Percentiles rank a stretch among this genome's conserved stretches.
These are phyloP conservation scores for Saccharomyces mikatae DNA, from an alignment of 805 yeast species.

Conservation along the genomic window DNA sequence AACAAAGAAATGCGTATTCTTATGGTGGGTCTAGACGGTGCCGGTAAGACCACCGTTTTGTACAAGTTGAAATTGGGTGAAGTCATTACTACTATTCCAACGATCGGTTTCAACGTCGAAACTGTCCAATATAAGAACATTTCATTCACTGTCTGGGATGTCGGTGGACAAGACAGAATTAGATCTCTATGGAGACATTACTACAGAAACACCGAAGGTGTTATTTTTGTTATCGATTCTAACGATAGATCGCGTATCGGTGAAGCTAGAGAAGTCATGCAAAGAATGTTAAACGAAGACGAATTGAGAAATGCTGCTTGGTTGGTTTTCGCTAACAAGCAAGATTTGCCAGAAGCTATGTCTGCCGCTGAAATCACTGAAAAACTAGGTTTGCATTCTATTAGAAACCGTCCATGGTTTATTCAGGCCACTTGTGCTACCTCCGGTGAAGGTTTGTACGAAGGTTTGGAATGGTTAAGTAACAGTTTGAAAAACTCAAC, in stretches of 20 bases:
- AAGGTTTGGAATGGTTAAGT: conserved; percentile 95
- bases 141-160: conserved; percentile 97
- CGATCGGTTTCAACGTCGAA: conserved; percentile 96
- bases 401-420: conserved; percentile 99
- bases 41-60: conserved; percentile 95
- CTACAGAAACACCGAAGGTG: conserved; percentile 98
- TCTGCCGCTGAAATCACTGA: conserved; percentile 97
- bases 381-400: conserved; percentile 91
- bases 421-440: conserved; percentile 99
- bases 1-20: conserved; percentile 96
- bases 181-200: conserved; percentile 99
- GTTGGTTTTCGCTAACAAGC: conserved; percentile 95
- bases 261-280: conserved; percentile 97
- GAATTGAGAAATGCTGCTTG: conserved; percentile 94
- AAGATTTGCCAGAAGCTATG: conserved; percentile 98
- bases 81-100: conserved; percentile 93
- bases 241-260: conserved; percentile 96
- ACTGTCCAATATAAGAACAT: conserved; percentile 96
- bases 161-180: conserved; percentile 99
- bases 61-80: conserved; percentile 93
- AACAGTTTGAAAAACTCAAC: conserved; percentile 75
- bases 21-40: conserved; percentile 98
- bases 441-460: conserved; percentile 96
- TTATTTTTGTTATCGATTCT: conserved; percentile 94
- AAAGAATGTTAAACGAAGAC: conserved; percentile 96